phyloP scores from a whole-genome alignment of 805 yeast genomes.

The Metschnikowia picachoensis region DNA sequence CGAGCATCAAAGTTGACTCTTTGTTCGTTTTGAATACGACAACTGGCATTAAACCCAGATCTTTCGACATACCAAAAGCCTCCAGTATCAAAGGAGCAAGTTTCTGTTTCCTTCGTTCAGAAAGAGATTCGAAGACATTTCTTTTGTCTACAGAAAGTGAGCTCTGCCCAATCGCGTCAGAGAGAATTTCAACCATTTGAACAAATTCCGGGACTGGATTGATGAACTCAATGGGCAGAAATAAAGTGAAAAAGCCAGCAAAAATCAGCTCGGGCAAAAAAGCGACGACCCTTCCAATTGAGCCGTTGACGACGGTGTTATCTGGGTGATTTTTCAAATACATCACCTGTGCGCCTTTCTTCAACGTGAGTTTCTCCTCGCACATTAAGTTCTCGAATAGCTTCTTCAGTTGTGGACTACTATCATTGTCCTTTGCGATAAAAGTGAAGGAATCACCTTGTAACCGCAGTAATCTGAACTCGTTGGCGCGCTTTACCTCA shows the following conservation, averaged over 20 bases:
- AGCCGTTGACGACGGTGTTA: slow-evolving; percentile 70
- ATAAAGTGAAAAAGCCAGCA: slow-evolving; percentile 7
- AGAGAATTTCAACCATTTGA: slow-evolving; percentile 9
- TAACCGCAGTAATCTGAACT: slow-evolving; percentile 42
- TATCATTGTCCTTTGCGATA: slow-evolving; percentile 55
- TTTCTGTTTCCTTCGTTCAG: slow-evolving; percentile 14
- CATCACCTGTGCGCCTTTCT: slow-evolving; percentile 79
- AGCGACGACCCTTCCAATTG: slow-evolving; percentile 65
- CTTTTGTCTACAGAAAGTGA: slow-evolving; percentile 6
- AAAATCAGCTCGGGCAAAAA: slow-evolving; percentile 30
- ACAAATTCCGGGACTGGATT: slow-evolving; percentile 11
- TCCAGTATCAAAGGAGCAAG: slow-evolving; percentile 11
- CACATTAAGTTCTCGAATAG: slow-evolving; percentile 68
- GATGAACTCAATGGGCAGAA: slow-evolving; percentile 13
- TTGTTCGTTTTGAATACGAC: slow-evolving; percentile 41
- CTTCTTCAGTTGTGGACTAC: slow-evolving; percentile 34
- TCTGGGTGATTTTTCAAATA: slow-evolving; percentile 67
- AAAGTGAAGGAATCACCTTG: slow-evolving; percentile 43
- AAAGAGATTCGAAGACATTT: slow-evolving; percentile 4
- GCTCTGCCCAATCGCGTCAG: slow-evolving; percentile 8
- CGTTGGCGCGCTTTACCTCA: slow-evolving; percentile 70
- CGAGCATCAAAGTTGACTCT: slow-evolving; percentile 28
- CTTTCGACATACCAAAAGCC: slow-evolving; percentile 5
- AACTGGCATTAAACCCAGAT: slow-evolving; percentile 35
- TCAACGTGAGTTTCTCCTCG: slow-evolving; percentile 53